These are phyloP conservation scores for Phytophthora colocasiae DNA, from an alignment of 352 stramenopile species.

Conservation along the genomic window DNA sequence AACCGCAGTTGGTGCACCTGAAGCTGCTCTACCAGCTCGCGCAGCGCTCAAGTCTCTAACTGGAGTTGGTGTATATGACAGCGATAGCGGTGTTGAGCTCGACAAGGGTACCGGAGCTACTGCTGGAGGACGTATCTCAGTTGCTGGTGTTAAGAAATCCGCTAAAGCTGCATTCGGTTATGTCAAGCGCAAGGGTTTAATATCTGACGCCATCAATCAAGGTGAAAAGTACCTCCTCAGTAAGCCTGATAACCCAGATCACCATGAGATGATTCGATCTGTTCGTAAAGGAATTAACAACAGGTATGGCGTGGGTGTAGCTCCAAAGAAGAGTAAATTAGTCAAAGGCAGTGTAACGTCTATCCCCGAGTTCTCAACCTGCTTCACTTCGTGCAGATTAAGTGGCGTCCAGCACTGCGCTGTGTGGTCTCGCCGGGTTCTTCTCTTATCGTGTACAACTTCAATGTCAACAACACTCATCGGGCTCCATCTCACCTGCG, in stretches of 20 bases:
- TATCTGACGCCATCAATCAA: slow-evolving; percentile 16
- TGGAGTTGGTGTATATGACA: slow-evolving; percentile 9
- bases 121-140: slow-evolving; percentile 3
- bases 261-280: slow-evolving; percentile 1
- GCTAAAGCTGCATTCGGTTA: slow-evolving; percentile 13
- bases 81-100: no score
- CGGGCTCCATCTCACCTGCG: no score
- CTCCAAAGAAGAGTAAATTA: slow-evolving; percentile 7
- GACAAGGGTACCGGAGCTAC: no score
- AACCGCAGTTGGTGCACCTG: slow-evolving; percentile 4
- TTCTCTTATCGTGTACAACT: no score
- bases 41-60: slow-evolving; percentile 13
- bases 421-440: no score
- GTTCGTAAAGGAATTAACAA: not conserved
- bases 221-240: slow-evolving; percentile 15
- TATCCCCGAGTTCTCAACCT: no score
- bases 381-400: no score
- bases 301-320: slow-evolving; percentile 20
- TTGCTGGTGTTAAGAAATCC: slow-evolving; percentile 14
- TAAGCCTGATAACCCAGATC: not conserved
- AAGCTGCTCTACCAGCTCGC: slow-evolving; percentile 15
- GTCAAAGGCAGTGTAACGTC: slow-evolving; percentile 6
- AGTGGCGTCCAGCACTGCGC: no score
- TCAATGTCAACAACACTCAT: no score
- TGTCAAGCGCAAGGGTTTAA: slow-evolving; percentile 18